Base-by-base conservation (phyloP, 345 rosid species). In the Gossypium mustelinum region DNA sequence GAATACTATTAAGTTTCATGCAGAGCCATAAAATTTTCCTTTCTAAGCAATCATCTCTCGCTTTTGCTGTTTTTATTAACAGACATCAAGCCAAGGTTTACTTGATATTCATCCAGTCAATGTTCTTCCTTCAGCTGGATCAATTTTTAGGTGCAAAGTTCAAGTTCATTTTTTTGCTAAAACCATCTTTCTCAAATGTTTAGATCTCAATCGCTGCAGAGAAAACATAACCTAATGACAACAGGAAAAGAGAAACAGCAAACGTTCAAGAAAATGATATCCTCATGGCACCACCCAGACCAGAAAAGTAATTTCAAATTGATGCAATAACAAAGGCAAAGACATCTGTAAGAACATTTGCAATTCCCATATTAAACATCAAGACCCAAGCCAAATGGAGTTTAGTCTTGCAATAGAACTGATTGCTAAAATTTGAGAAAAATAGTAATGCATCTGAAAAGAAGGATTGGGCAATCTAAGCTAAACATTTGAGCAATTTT, bases 221-320 rank as follows among this genome's bases (percentile, higher is more conserved):
- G 17, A 60, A 51, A 27, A 9, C 56, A 8, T 51, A 50, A 5
- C 11, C 44, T n/a, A 10, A 16, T 24, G 14, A 9, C 22, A 68
- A 14, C 70, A 44, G 13, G 43, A 25, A 48, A 48, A 48, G 3
- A 50, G 14, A 25, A 67, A 48, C 20, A 50, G 41, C 12, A 68
- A 68, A 27, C 10, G 3, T 68, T 50, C 25, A 20, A 67, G 11
- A 64, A 67, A 29, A 66, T 17, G 17, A 68, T 68, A 47, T 47
- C 34, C 39, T 11, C 43, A 68, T 8, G 57, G 25, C 14, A 68
- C 8, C 73, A 50, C 14, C 44, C 24, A 68, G 51, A 50, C 44
- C 20, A 50, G 45, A 68, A 68, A 68, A 50, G 73, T 27, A 69
- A 51, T 51, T 16, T 69, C 22, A 29, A 27, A 48, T 68, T 68